Base-by-base conservation (phyloP, 2,329 filamentous ascomycete genomes). In the Chaetomiaceae sp. region DNA sequence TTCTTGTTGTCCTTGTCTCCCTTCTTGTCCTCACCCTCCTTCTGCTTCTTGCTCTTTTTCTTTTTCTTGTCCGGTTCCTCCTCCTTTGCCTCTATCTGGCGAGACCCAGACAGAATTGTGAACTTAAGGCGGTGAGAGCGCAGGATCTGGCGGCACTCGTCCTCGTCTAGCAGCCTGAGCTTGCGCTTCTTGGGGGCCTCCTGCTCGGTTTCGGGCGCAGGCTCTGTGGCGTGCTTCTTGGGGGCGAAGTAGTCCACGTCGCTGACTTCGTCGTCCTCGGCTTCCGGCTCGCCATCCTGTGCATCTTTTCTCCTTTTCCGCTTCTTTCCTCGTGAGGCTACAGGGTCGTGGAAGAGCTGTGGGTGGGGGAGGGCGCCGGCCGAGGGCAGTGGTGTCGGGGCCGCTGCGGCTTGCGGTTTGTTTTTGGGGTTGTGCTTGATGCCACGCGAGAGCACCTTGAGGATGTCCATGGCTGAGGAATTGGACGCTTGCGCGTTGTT, bases 81-180 rank as follows among this genome's bases (percentile, higher is more conserved):
- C 64, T 78, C 80, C 57, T 77, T 76, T 37, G 68, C 69, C 7
- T 19, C 38, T 6, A 22, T 71, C 68, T 27, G 37, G 15, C 15
- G 25, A 17, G 20, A 23, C 38, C 76, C 77, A 22, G 81, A 82
- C n/a, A 96, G 73, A 45, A 95, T 75, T 0, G 88, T 89, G 36
- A 95, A 80, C 69, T 96, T 96, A 60, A 96, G 76, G 59, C 91
- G 88, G 70, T 96, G 90, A 53, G 84, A 86, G 57, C 85, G 84
- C 57, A 96, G 72, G 11, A 92, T 76, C 55, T 85, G 82, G 62
- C 86, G 85, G 62, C 88, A 85, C 66, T 91, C 83, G 53, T 87
- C 84, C 63, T 87, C 79, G 62, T 83, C 81, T 61, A 90, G 76
- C 11, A 71, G 64, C 25, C 67, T 66, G 17, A 61, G 61, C 48